These are phyloP conservation scores for Suillus spraguei DNA, from an alignment of 768 basidiomycete genomes.

Conservation along the genomic window DNA sequence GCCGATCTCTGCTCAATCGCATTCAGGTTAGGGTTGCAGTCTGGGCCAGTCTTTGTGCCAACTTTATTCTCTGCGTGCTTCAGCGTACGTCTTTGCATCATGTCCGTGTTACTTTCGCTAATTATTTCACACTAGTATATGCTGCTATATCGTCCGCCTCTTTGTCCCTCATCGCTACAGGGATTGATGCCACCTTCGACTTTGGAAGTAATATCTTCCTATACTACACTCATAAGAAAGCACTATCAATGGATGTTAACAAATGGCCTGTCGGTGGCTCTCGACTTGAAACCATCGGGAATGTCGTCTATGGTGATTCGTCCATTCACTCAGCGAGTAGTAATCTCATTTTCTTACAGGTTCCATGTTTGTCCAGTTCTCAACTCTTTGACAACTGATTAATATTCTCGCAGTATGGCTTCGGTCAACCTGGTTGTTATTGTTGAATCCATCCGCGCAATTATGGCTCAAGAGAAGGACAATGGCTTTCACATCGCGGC, in stretches of 20 bases:
- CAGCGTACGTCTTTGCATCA: constrained; percentile 50
- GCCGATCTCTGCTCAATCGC: neutral
- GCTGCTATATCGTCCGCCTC: constrained; percentile 86
- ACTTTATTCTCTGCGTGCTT: constrained; percentile 69
- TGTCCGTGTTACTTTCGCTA: constrained; percentile 19
- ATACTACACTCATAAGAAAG: constrained; percentile 77
- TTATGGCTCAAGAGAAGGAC: constrained; percentile 59
- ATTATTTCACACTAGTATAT: constrained; percentile 60
- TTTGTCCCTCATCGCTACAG: constrained; percentile 86
- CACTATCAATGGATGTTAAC: constrained; percentile 68
- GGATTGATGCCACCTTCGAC: constrained; percentile 86
- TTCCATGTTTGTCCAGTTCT: constrained; percentile 39
- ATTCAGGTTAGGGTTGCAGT: constrained; percentile 85
- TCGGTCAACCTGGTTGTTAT: constrained; percentile 90
- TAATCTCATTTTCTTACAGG: constrained; percentile 37
- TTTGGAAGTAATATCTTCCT: constrained; percentile 83
- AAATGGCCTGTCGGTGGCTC: constrained; percentile 94
- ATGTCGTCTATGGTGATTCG: constrained; percentile 74
- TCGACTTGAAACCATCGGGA: constrained; percentile 88
- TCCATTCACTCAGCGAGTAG: neutral
- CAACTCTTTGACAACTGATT: constrained; percentile 5
- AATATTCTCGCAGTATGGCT: constrained; percentile 63
- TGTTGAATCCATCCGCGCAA: constrained; percentile 80
- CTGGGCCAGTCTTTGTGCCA: constrained; percentile 79
- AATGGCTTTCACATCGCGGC: constrained; percentile 78